Evolutionary conservation across 768 basidiomycete species (phyloP), one percentile per base, ranked within the genome.

Genomic region (Lactifluus volemus): DNA sequence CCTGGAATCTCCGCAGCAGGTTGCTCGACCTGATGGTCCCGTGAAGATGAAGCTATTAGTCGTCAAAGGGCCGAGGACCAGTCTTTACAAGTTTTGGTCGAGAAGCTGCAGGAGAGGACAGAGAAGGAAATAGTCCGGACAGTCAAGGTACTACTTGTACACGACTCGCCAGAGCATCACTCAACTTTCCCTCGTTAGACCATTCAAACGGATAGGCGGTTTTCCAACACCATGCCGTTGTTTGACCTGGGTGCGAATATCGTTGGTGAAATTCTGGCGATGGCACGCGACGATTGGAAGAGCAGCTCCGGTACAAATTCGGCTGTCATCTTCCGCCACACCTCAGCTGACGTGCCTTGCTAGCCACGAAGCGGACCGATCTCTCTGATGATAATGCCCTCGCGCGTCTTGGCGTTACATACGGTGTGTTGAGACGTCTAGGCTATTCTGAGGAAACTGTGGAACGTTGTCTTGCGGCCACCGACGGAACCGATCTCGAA

Each of bases 41-140:
- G 36, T 38, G 29, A 58, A 44, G 49, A 47, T 30, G 61, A 73
- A 45, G 73, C 70, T 21, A 70, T 71, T 49, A 72, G 73, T 60
- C 67, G 70, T 17, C 74, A 75, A 53, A 77, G 75, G 54, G 74
- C 71, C 11, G 81, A 81, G 68, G 82, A 86, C 55, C 78, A 76
- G 60, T 76, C 78, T 34, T 75, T 92, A 53, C 92, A 94, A 73
- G 74, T 72, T 49, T 68, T 92, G 50, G 82, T 96, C 1, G 92
- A 96, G 64, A 86, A 83, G 67, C 76, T 87, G 51, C 92, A 96
- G 68, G 92, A 95, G 19, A 93, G 85, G 69, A 88, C 82, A 5
- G 91, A 96, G 71, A 93, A 85, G 70, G 96, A 97, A 67, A 83
- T 95, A 58, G 72, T 76, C 5, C 79, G 85, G 59, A 74, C 81